Base-by-base conservation (phyloP, 768 basidiomycete genomes). In the Termitomyces sp. region DNA sequence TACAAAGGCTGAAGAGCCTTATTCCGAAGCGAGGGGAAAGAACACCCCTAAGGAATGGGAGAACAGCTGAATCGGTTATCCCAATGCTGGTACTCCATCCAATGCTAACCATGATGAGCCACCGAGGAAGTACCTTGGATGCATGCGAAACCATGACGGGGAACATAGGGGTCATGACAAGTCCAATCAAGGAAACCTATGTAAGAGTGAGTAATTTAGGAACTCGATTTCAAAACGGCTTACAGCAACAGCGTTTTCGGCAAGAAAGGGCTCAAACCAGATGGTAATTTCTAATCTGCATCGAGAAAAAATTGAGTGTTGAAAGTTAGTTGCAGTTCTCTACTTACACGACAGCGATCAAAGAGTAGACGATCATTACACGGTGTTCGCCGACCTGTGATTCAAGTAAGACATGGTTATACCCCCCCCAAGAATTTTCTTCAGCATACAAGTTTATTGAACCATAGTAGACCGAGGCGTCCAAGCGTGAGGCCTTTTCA, bases 91-190 rank as follows among this genome's bases (percentile, higher is more conserved):
- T n/a, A 63, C 69, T 57, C 79, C 81, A 18, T 73, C 79, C 58
- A 76, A 70, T 68, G n/a, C n/a, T n/a, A n/a, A n/a, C 43, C 76
- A 62, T 52, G 24, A 56, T 59, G 36, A 77, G 66, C 66, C 68
- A 66, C 18, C 60, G 67, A 47, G 74, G 73, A 18, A 76, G 65
- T 33, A 74, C 60, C 28, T 68, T 72, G 13, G 63, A 66, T 2
- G 73, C 66, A 43, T 77, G 71, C 20, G 68, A 70, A 53, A 73
- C 66, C 16, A 72, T 58, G 26, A 81, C 73, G 13, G 80, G 80
- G 61, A 79, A 83, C 71, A 84, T 76, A 18, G 82, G 83, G 5
- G 82, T 83, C 35, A 85, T 65, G 41, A 82, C 62, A 10, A 84
- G 36, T 22, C 82, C 84, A 28, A 82, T 70, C 54, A 82, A 62